Evolutionary conservation across 2,329 filamentous ascomycete species (phyloP).

Genomic region (Teratosphaeria gauchensis): DNA sequence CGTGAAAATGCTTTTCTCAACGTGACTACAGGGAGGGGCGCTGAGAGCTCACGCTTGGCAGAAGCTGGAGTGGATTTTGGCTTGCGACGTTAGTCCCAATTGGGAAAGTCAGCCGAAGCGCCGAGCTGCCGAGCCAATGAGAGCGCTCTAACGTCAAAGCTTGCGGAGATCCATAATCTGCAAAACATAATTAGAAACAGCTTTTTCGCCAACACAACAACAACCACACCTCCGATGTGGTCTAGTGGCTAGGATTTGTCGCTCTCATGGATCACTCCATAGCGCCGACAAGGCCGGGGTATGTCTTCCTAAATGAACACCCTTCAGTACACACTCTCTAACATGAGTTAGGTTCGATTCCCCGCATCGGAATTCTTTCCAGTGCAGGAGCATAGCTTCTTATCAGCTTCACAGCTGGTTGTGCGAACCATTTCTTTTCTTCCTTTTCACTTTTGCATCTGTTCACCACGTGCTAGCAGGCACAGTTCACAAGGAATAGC

Average conservation of each 20-base stretch:
- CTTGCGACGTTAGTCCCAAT: too few relatives aligned
- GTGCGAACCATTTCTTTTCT: too few relatives aligned
- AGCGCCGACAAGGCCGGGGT: slow-evolving; percentile 5
- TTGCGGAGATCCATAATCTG: too few relatives aligned
- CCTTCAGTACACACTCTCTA: too few relatives aligned
- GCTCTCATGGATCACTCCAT: slow-evolving; percentile 1
- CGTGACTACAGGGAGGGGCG: too few relatives aligned
- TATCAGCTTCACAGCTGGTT: background rate
- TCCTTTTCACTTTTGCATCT: too few relatives aligned
- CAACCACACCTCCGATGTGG: slow-evolving; percentile 1
- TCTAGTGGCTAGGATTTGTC: slow-evolving; percentile 7
- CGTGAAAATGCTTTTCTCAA: too few relatives aligned
- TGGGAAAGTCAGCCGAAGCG: background rate
- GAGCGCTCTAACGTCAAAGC: background rate
- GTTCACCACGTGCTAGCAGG: too few relatives aligned
- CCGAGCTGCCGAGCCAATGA: background rate
- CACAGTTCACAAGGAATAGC: too few relatives aligned
- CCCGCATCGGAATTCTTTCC: background rate
- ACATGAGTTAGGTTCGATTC: background rate
- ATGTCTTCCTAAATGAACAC: background rate
- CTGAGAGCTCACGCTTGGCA: too few relatives aligned
- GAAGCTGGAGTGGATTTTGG: background rate
- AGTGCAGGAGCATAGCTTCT: background rate
- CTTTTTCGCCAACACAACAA: too few relatives aligned
- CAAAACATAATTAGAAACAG: background rate